Evolutionary conservation across 192 early-diverging fungal genomes (phyloP).

Genomic region (Neocallimastix lanati): DNA sequence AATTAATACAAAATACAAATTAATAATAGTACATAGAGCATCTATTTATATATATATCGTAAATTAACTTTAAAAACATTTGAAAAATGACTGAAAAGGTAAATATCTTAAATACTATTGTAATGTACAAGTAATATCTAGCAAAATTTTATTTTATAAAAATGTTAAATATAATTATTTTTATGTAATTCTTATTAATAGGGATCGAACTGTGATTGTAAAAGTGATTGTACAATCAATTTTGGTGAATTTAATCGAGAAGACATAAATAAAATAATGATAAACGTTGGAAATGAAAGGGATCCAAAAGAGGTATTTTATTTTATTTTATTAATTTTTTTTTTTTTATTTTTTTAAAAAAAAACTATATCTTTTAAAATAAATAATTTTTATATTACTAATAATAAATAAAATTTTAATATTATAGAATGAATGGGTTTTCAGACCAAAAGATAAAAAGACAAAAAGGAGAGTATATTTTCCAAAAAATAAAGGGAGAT

Average conservation of each 20-base stretch:
- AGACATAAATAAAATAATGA: neutral
- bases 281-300: neutral
- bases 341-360: neutral
- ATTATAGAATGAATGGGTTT: neutral
- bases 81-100: too few relatives aligned
- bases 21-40: too few relatives aligned
- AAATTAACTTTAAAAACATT: too few relatives aligned
- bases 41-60: too few relatives aligned
- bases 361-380: neutral
- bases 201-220: neutral
- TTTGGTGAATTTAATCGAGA: neutral
- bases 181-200: neutral
- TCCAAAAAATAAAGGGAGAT: neutral
- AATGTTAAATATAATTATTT: too few relatives aligned
- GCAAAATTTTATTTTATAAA: too few relatives aligned
- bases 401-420: neutral
- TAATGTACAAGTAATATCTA: too few relatives aligned
- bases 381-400: neutral
- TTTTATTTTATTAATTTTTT: too few relatives aligned
- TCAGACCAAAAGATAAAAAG: neutral
- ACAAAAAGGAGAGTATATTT: neutral
- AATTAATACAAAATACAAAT: too few relatives aligned
- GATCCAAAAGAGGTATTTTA: neutral
- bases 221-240: neutral
- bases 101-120: too few relatives aligned